Conservation (phyloP, 257 asterid species). For the Jaltomata sinuosa region DNA sequence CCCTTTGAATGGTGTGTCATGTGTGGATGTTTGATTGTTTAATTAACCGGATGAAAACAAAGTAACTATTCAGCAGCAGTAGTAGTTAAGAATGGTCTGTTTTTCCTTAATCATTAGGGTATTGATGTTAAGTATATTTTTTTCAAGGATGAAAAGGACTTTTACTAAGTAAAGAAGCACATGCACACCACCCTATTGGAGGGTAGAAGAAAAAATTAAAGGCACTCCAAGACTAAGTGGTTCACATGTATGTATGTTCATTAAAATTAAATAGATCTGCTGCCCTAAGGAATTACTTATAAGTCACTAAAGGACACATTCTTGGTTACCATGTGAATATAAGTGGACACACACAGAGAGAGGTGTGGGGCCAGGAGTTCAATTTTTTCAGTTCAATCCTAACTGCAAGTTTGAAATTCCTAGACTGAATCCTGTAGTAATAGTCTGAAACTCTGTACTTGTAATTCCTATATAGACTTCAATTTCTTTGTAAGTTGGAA, state of each 20-base stretch:
- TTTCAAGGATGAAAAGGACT: constrained; percentile 8
- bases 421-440: constrained; percentile 14
- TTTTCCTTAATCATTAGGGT: constrained; percentile 5
- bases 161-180: constrained; percentile 34
- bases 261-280: constrained; percentile 33
- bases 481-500: constrained; percentile 49
- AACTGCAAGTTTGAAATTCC: constrained; percentile 16
- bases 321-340: constrained; percentile 27
- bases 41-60: background rate
- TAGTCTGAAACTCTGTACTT: constrained; percentile 23
- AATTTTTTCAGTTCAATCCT: constrained; percentile 2
- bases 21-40: background rate
- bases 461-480: constrained; percentile 27
- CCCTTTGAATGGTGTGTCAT: background rate
- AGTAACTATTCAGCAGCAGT: background rate
- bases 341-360: background rate
- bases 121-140: constrained; percentile 7
- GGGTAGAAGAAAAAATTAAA: constrained; percentile 9
- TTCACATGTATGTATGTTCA: constrained; percentile 49
- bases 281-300: constrained; percentile 28
- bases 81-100: background rate
- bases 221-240: constrained; percentile 28
- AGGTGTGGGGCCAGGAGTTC: background rate
- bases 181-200: constrained; percentile 56
- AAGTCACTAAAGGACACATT: constrained; percentile 22